Conservation (phyloP, 2,329 filamentous ascomycete species). For the Ascochyta rabiei region DNA sequence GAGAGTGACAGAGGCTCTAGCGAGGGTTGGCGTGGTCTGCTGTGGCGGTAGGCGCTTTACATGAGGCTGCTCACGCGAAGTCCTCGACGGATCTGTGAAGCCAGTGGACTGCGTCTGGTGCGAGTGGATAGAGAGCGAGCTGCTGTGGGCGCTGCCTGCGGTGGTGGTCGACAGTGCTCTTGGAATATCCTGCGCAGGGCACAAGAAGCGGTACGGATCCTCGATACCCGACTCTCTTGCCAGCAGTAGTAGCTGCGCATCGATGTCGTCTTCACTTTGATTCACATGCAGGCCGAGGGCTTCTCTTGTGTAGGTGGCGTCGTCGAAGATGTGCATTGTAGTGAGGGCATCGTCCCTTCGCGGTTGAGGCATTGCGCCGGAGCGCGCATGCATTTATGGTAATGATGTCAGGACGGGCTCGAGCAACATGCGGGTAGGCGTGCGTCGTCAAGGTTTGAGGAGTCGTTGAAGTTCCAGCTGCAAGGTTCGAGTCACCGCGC, state of each 20-base stretch:
- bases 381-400: slow-evolving; percentile 38
- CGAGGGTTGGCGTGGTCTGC: slow-evolving; percentile 22
- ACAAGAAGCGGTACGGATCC: slow-evolving; percentile 41
- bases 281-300: slow-evolving; percentile 33
- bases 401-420: slow-evolving; percentile 29
- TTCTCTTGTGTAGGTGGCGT: slow-evolving; percentile 40
- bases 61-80: slow-evolving; percentile 37
- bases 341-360: slow-evolving; percentile 33
- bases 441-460: slow-evolving; percentile 17
- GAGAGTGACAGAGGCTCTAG: slow-evolving; percentile 24
- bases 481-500: slow-evolving; percentile 5
- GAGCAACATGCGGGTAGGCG: slow-evolving; percentile 28
- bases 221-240: slow-evolving; percentile 42
- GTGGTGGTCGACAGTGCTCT: slow-evolving; percentile 41
- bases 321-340: slow-evolving; percentile 44
- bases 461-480: slow-evolving; percentile 6
- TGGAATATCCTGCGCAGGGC: slow-evolving; percentile 29
- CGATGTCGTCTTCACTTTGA: slow-evolving; percentile 42
- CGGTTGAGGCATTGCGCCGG: slow-evolving; percentile 40
- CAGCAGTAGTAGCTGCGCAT: slow-evolving; percentile 34
- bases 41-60: slow-evolving; percentile 26
- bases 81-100: slow-evolving; percentile 42
- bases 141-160: slow-evolving; percentile 38
- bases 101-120: slow-evolving; percentile 45
- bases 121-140: slow-evolving; percentile 44